These are phyloP conservation scores for Podospora didyma DNA, from an alignment of 495 filamentous ascomycete species.

Conservation along the genomic window DNA sequence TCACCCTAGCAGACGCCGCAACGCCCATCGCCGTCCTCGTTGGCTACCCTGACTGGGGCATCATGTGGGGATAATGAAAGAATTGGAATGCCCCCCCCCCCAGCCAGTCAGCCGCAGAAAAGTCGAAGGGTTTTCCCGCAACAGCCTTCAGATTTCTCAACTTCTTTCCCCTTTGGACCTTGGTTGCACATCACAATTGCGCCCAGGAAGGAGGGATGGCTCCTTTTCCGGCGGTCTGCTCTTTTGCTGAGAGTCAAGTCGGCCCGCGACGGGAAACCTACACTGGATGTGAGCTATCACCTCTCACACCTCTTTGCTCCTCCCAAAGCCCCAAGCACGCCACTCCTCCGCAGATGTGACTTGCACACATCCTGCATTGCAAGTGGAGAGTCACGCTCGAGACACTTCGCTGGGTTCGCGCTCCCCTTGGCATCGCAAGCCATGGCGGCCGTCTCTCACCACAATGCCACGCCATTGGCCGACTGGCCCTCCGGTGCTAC, in stretches of 20 bases:
- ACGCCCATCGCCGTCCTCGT: not conserved
- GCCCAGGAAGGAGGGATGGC: no score
- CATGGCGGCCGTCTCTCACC: not conserved
- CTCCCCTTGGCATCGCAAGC: not conserved
- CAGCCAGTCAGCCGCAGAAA: not conserved
- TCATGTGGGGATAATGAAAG: not conserved
- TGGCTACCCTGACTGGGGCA: not conserved
- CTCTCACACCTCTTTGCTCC: not conserved
- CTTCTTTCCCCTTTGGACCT: not conserved
- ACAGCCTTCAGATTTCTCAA: not conserved
- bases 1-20: not conserved
- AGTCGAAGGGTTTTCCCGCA: not conserved
- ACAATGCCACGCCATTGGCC: not conserved
- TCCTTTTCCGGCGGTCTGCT: not conserved
- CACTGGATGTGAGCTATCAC: slow-evolving; percentile 5
- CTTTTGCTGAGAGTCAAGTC: not conserved
- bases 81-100: not conserved
- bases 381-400: not conserved
- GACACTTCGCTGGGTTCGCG: not conserved
- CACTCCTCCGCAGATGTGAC: slow-evolving; percentile 1
- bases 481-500: not conserved
- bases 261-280: slow-evolving; percentile 2
- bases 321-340: slow-evolving; percentile 2
- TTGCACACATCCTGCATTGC: not conserved
- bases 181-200: not conserved